These are phyloP conservation scores for Trichomonascaceae sp. DNA, from an alignment of 1,139 yeast species.

Conservation along the genomic window DNA sequence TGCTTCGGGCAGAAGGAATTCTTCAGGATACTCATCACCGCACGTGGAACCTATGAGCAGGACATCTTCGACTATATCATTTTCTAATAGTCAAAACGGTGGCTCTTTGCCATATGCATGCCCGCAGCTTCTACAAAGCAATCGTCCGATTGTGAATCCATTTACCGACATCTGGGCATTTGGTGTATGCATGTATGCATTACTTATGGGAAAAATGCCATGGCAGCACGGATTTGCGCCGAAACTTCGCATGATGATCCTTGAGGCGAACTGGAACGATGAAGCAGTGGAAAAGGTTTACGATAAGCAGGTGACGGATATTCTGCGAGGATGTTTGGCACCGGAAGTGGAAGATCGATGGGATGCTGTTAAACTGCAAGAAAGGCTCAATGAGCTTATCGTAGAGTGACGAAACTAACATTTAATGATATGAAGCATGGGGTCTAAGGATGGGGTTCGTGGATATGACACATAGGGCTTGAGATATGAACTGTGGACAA, in stretches of 20 bases:
- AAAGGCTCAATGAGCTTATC: neutral
- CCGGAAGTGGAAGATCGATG: constrained; percentile 47
- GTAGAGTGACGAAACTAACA: neutral
- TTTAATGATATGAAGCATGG: neutral
- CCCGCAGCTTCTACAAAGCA: constrained; percentile 69
- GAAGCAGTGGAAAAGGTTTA: constrained; percentile 33
- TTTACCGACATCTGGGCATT: constrained; percentile 87
- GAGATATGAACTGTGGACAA: too few species aligned
- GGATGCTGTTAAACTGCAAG: constrained; percentile 39
- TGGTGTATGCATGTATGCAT: constrained; percentile 70
- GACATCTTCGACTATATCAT: neutral
- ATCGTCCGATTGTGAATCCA: constrained; percentile 65
- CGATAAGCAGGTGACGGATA: constrained; percentile 37
- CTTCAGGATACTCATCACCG: neutral
- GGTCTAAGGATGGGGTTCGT: neutral
- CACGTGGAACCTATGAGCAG: neutral
- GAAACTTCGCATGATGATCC: constrained; percentile 62
- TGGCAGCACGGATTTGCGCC: constrained; percentile 82
- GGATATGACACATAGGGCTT: neutral
- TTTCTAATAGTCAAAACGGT: constrained; percentile 35
- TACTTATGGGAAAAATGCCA: constrained; percentile 70
- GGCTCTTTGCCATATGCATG: constrained; percentile 93
- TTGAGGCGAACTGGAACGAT: constrained; percentile 57
- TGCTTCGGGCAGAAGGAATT: neutral
- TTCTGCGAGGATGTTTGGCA: constrained; percentile 51